These are phyloP conservation scores for Tetrapyrgos nigripes DNA, from an alignment of 1,284 basidiomycete genomes.

Conservation along the genomic window DNA sequence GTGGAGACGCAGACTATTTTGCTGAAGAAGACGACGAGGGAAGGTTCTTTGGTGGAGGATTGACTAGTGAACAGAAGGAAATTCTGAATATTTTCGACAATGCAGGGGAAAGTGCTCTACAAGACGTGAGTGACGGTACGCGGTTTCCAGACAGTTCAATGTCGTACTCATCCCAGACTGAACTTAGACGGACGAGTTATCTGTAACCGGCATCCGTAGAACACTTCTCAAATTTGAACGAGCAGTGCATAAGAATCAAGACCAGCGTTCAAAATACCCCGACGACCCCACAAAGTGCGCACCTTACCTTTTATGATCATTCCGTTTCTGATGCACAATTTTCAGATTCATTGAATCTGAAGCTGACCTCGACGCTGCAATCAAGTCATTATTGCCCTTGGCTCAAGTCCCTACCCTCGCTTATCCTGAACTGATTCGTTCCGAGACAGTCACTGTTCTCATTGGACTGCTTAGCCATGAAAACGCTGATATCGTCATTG, in stretches of 20 bases:
- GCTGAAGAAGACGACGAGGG: slow-evolving; percentile 92
- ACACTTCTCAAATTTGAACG: slow-evolving; percentile 86
- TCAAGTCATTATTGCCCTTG: slow-evolving; percentile 89
- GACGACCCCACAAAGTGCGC: slow-evolving; percentile 89
- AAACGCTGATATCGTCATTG: slow-evolving; percentile 93
- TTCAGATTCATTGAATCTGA: slow-evolving; percentile 97
- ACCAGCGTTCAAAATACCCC: slow-evolving; percentile 91
- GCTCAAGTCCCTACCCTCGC: slow-evolving; percentile 86
- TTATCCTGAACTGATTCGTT: slow-evolving; percentile 89
- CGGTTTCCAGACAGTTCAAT: slow-evolving; percentile 25
- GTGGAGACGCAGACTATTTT: slow-evolving; percentile 89
- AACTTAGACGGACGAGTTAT: slow-evolving; percentile 67
- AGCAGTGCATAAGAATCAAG: slow-evolving; percentile 91
- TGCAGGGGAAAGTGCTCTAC: slow-evolving; percentile 64
- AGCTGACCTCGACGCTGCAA: slow-evolving; percentile 87
- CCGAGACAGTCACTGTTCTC: slow-evolving; percentile 73
- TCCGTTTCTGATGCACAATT: slow-evolving; percentile 10
- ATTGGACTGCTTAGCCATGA: slow-evolving; percentile 91
- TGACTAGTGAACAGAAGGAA: slow-evolving; percentile 90
- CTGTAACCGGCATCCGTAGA: slow-evolving; percentile 74
- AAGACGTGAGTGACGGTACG: slow-evolving; percentile 46
- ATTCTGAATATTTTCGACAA: slow-evolving; percentile 90
- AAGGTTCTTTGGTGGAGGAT: slow-evolving; percentile 91
- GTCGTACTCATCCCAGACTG: slow-evolving; percentile 29
- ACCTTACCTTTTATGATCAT: background rate